phyloP scores from a whole-genome alignment of 371 early-diverging fungal genomes.

The Mortierella sp. region DNA sequence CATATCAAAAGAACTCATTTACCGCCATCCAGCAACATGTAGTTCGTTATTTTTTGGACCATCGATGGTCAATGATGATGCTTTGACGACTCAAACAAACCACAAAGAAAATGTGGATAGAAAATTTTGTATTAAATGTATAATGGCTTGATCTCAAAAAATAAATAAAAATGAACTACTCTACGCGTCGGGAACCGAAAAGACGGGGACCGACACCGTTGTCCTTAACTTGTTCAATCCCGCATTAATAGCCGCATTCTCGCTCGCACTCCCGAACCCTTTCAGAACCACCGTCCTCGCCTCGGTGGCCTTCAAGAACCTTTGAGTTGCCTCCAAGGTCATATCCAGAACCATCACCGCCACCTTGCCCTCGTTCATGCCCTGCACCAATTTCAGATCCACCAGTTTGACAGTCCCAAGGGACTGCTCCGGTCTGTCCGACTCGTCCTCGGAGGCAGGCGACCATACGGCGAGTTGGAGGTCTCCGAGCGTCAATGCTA shows the following conservation, averaged over 20 bases:
- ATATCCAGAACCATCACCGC: conserved; percentile 19
- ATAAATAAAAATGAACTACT: too few relatives aligned
- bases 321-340: conserved; percentile 14
- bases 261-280: conserved; percentile 48
- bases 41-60: too few relatives aligned
- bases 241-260: conserved; percentile 45
- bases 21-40: too few relatives aligned
- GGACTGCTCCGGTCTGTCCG: neutral
- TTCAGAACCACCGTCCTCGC: conserved; percentile 12
- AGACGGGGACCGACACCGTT: conserved; percentile 10
- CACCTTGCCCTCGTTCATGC: conserved; percentile 19
- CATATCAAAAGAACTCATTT: too few relatives aligned
- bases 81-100: too few relatives aligned
- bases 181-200: neutral
- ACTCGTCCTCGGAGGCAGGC: neutral
- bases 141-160: too few relatives aligned
- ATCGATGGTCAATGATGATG: too few relatives aligned
- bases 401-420: conserved; percentile 15
- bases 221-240: conserved; percentile 40
- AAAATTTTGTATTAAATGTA: too few relatives aligned
- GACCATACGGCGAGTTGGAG: conserved; percentile 1
- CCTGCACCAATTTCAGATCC: conserved; percentile 21
- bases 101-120: too few relatives aligned
- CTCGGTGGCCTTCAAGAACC: conserved; percentile 15
- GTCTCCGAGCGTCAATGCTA: conserved; percentile 30